Conservation (phyloP, 2,329 filamentous ascomycete genomes). For the Hypoxylon sp. region DNA sequence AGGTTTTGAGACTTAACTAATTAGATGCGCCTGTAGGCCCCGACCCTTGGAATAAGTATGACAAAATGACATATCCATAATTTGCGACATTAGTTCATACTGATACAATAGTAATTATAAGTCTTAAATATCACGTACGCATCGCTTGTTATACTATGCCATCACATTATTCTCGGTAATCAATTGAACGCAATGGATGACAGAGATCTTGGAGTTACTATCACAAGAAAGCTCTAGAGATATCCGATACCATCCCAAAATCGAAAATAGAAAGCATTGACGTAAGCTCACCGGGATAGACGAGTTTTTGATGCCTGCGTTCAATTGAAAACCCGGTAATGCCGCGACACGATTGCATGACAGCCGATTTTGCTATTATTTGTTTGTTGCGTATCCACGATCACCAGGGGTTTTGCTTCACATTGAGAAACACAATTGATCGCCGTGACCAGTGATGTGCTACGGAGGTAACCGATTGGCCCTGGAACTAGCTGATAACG, state of each 20-base stretch:
- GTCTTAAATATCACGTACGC: background rate
- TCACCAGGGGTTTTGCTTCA: slow-evolving; percentile 37
- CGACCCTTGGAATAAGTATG: background rate
- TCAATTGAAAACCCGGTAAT: slow-evolving; percentile 7
- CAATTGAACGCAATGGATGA: background rate
- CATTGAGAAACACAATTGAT: slow-evolving; percentile 24
- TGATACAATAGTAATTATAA: background rate
- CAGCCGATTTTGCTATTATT: slow-evolving; percentile 7
- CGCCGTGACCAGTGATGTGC: slow-evolving; percentile 21
- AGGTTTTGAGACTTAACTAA: no score
- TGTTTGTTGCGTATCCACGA: slow-evolving; percentile 28
- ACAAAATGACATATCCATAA: background rate
- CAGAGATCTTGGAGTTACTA: background rate
- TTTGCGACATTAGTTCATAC: background rate
- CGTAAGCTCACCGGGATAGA: background rate
- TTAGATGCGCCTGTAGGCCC: background rate
- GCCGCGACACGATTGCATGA: slow-evolving; percentile 9
- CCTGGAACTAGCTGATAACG: slow-evolving; percentile 41
- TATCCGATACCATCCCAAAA: background rate
- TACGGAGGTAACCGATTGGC: slow-evolving; percentile 31
- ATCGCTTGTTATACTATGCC: background rate
- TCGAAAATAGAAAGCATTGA: slow-evolving; percentile 1
- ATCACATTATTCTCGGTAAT: background rate
- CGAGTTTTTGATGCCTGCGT: slow-evolving; percentile 8
- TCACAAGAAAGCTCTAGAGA: background rate